Conservation (phyloP, 148 eudicot species). For the Amaranthus cruentus region DNA sequence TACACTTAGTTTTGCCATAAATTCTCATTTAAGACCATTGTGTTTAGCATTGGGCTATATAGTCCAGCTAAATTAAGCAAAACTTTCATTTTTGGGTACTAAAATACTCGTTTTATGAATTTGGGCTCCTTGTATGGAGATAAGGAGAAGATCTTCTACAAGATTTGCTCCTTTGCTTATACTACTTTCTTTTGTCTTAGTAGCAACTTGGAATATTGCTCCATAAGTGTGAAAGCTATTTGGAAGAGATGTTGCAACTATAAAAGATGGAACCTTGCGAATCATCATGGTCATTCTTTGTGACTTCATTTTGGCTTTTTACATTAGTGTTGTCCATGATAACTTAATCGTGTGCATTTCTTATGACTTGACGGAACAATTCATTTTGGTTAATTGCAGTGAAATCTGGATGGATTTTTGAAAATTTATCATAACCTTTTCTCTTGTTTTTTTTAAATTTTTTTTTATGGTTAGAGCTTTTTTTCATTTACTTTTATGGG, state of each 20-base stretch:
- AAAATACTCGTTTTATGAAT: too few species aligned
- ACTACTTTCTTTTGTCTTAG: not conserved
- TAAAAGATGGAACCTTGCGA: not conserved
- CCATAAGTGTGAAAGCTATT: too few species aligned
- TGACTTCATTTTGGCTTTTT: not conserved
- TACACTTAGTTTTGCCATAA: too few species aligned
- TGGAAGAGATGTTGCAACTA: not conserved
- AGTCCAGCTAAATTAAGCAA: too few species aligned
- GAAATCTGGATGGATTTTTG: not conserved
- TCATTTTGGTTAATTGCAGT: not conserved
- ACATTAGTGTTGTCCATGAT: not conserved
- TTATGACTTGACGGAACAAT: not conserved
- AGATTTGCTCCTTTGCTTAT: not conserved
- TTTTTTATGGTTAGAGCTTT: too few species aligned
- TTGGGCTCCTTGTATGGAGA: too few species aligned
- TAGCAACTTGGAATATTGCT: not conserved
- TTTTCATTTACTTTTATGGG: not conserved
- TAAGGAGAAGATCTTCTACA: too few species aligned
- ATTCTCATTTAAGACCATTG: too few species aligned
- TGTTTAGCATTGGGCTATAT: too few species aligned
- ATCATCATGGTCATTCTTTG: not conserved
- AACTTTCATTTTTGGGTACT: too few species aligned
- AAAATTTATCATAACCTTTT: not conserved
- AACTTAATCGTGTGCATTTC: not conserved
- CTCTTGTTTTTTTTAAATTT: too few species aligned